Evolutionary conservation across 2,329 filamentous ascomycete species (phyloP).

Genomic region (Aspergillus floridensis): DNA sequence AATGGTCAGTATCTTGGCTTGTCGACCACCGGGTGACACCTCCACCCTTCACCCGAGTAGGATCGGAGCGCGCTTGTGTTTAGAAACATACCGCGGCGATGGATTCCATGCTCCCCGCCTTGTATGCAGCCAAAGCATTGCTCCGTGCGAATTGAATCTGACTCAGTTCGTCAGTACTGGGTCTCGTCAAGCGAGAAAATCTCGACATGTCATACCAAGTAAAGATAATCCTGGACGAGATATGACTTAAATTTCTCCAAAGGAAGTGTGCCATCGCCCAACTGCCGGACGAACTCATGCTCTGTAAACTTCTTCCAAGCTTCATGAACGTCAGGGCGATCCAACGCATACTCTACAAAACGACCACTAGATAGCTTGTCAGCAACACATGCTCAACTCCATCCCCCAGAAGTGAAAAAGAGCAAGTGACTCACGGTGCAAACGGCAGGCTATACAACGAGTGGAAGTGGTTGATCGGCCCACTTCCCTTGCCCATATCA

Average conservation of each 20-base stretch:
- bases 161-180: constrained; percentile 3
- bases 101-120: constrained; percentile 69
- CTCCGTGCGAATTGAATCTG: constrained; percentile 84
- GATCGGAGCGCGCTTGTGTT: neutral
- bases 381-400: neutral
- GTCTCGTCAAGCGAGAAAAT: neutral
- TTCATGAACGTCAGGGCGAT: constrained; percentile 67
- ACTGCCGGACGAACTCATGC: constrained; percentile 75
- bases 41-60: neutral
- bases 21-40: neutral
- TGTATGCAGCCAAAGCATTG: constrained; percentile 82
- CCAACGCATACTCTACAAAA: constrained; percentile 80
- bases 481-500: constrained; percentile 57
- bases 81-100: constrained; percentile 64
- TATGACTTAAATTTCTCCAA: constrained; percentile 80
- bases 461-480: constrained; percentile 68
- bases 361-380: constrained; percentile 54
- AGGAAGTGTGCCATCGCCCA: constrained; percentile 74
- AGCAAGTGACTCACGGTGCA: constrained; percentile 46
- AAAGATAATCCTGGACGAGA: constrained; percentile 88
- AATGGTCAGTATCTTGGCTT: neutral
- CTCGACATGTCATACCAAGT: constrained; percentile 58
- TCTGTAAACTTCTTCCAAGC: constrained; percentile 75
- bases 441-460: constrained; percentile 61
- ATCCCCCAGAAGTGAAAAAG: neutral